These are phyloP conservation scores for Nymphaea thermarum DNA, from an alignment of 164 flowering plant genomes.

Conservation along the genomic window DNA sequence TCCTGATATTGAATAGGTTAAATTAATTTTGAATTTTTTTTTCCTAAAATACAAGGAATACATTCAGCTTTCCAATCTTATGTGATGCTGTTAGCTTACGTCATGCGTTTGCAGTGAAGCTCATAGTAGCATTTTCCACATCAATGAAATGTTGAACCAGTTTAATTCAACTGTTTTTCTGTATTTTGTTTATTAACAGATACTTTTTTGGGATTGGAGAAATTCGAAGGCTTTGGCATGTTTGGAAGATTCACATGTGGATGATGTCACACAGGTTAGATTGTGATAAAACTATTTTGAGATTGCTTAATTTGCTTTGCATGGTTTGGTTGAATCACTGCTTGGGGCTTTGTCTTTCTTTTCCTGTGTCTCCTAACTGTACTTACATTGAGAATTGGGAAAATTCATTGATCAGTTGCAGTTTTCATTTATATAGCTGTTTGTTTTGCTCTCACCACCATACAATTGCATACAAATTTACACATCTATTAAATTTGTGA, in stretches of 20 bases:
- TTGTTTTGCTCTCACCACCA: no score
- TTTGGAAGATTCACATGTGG: slow-evolving; percentile 89
- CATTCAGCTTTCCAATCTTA: no score
- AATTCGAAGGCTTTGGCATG: slow-evolving; percentile 69
- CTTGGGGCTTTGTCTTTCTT: neutral
- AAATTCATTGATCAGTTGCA: no score
- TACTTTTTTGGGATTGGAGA: slow-evolving; percentile 87
- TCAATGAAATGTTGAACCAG: neutral
- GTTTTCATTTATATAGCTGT: no score
- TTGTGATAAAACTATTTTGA: neutral
- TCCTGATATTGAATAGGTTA: no score
- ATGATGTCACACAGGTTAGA: slow-evolving; percentile 91
- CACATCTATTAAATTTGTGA: no score
- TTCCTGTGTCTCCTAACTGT: neutral
- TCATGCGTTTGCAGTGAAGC: neutral
- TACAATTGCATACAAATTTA: no score
- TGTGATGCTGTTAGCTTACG: neutral
- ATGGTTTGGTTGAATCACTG: neutral
- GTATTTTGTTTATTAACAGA: slow-evolving; percentile 17
- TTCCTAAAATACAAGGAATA: no score
- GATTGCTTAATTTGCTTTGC: neutral
- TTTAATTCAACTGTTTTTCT: no score
- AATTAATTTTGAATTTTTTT: no score
- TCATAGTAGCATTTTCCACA: neutral
- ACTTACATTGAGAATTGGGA: neutral